These are phyloP conservation scores for Microbotryomycetes sp. DNA, from an alignment of 1,284 basidiomycete species.

Conservation along the genomic window DNA sequence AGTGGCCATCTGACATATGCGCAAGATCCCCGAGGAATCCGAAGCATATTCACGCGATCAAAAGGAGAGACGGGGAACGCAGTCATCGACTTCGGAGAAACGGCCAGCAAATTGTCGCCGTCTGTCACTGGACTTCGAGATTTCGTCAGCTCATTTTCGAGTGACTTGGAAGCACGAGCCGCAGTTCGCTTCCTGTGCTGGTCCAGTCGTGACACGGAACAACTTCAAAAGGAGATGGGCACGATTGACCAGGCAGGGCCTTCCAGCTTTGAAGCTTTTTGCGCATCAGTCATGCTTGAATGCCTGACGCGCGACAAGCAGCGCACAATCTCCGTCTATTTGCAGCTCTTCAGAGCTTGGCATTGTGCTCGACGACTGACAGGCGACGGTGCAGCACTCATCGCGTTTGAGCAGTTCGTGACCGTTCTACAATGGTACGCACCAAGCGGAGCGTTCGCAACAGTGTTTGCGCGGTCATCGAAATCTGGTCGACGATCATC, in stretches of 20 bases:
- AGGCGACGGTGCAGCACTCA: neutral
- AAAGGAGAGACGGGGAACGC: constrained; percentile 67
- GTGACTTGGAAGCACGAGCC: constrained; percentile 50
- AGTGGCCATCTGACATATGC: constrained; percentile 87
- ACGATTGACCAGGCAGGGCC: constrained; percentile 70
- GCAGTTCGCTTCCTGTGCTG: constrained; percentile 32
- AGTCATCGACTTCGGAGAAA: constrained; percentile 69
- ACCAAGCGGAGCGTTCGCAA: neutral
- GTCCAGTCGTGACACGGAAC: neutral
- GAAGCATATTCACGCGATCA: constrained; percentile 76
- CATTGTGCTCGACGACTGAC: neutral
- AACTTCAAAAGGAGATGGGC: constrained; percentile 36
- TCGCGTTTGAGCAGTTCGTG: neutral
- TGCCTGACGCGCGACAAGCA: constrained; percentile 83
- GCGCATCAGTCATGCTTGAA: constrained; percentile 72
- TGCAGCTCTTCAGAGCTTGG: constrained; percentile 54
- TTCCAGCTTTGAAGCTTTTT: constrained; percentile 60
- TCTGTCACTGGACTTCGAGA: constrained; percentile 63
- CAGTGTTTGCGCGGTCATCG: neutral
- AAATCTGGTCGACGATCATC: neutral
- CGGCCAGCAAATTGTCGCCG: constrained; percentile 54
- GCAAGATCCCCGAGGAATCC: constrained; percentile 84
- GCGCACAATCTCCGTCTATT: constrained; percentile 63
- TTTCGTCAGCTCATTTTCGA: constrained; percentile 76
- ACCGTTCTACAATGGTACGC: neutral